phyloP scores from a whole-genome alignment of 2,329 filamentous ascomycete genomes.

The Fusarium sp. region DNA sequence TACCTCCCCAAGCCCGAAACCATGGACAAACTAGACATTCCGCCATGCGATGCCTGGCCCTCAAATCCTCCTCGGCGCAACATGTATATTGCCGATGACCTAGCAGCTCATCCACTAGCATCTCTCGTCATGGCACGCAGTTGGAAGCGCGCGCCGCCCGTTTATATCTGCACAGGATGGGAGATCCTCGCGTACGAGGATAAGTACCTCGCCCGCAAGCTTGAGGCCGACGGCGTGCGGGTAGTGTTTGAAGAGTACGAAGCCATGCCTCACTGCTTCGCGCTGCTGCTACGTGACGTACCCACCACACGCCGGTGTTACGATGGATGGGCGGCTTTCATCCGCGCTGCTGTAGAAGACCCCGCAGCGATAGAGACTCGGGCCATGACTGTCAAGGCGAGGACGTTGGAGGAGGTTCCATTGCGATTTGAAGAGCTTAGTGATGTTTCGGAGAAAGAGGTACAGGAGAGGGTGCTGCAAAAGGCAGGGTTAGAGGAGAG shows the following conservation, averaged over 20 bases:
- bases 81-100: slow-evolving; percentile 66
- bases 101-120: slow-evolving; percentile 75
- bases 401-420: slow-evolving; percentile 61
- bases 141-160: slow-evolving; percentile 74
- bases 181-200: slow-evolving; percentile 79
- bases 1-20: slow-evolving; percentile 63
- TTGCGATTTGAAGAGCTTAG: slow-evolving; percentile 58
- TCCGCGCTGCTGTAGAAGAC: slow-evolving; percentile 55
- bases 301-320: slow-evolving; percentile 64
- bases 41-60: slow-evolving; percentile 69
- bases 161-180: slow-evolving; percentile 77
- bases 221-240: slow-evolving; percentile 67
- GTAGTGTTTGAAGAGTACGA: slow-evolving; percentile 80
- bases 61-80: slow-evolving; percentile 63
- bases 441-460: slow-evolving; percentile 57
- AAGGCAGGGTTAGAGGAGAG: slow-evolving; percentile 36
- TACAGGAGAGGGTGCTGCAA: slow-evolving; percentile 53
- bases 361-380: slow-evolving; percentile 50
- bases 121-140: slow-evolving; percentile 68
- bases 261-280: slow-evolving; percentile 84
- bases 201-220: slow-evolving; percentile 67
- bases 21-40: slow-evolving; percentile 43
- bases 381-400: slow-evolving; percentile 62
- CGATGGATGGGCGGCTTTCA: slow-evolving; percentile 68
- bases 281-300: slow-evolving; percentile 63